Percentiles rank a stretch among this genome's conserved stretches.
These are phyloP conservation scores for Rubroshorea leprosula DNA, from an alignment of 345 rosid species.

Conservation along the genomic window DNA sequence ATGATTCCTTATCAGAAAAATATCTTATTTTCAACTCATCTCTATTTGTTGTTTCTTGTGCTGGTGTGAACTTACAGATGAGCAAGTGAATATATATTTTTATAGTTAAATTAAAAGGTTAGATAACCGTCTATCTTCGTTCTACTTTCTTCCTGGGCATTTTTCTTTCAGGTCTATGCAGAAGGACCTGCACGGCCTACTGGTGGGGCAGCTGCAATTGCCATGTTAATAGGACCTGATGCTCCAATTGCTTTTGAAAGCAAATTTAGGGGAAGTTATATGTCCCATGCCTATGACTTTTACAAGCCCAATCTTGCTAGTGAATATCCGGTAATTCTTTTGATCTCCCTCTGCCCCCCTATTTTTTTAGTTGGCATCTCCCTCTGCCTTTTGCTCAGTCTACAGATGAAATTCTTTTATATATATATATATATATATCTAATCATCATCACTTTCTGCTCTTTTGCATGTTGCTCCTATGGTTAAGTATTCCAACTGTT, in stretches of 20 bases:
- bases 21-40: slow-evolving; percentile 1
- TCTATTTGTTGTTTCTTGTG: neutral
- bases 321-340: slow-evolving; percentile 84
- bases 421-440: too few species aligned
- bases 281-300: slow-evolving; percentile 98
- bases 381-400: neutral
- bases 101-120: neutral
- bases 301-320: slow-evolving; percentile 99
- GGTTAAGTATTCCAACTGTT: slow-evolving; percentile 4
- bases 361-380: too few species aligned
- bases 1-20: neutral
- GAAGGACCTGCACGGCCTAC: slow-evolving; percentile 99
- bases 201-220: slow-evolving; percentile 99
- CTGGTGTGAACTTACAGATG: neutral
- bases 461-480: neutral
- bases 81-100: neutral
- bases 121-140: neutral
- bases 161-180: slow-evolving; percentile 82
- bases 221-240: slow-evolving; percentile 87
- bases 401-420: neutral
- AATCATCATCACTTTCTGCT: neutral
- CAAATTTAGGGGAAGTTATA: slow-evolving; percentile 89
- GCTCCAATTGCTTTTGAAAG: slow-evolving; percentile 95
- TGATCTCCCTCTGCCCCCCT: too few species aligned
- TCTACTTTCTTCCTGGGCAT: slow-evolving; percentile 11